A percentile compares a stretch with the other conserved stretches of the same genome.
Conservation (phyloP, 1,284 basidiomycete species). For the Omphalotus olearius region DNA sequence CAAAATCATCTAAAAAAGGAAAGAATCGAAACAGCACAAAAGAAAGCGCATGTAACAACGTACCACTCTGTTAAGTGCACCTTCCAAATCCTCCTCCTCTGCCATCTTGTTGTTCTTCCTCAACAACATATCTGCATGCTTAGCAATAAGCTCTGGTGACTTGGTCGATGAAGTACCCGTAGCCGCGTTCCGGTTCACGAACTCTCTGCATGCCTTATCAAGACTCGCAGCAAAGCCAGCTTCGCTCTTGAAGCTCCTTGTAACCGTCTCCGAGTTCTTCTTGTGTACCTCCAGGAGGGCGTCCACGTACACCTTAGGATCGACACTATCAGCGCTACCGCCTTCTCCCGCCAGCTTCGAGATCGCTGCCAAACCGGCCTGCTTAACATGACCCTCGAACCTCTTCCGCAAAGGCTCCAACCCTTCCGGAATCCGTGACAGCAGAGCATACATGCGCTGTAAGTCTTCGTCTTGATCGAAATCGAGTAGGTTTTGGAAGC, state of each 20-base stretch:
- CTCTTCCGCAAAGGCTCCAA: slow-evolving; percentile 89
- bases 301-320: slow-evolving; percentile 93
- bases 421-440: slow-evolving; percentile 87
- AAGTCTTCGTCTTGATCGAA: slow-evolving; percentile 93
- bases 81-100: slow-evolving; percentile 89
- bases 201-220: slow-evolving; percentile 95
- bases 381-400: slow-evolving; percentile 95
- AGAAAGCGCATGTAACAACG: slow-evolving; percentile 24
- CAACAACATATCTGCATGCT: slow-evolving; percentile 88
- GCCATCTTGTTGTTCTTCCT: slow-evolving; percentile 96
- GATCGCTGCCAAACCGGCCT: slow-evolving; percentile 81
- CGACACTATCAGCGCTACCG: slow-evolving; percentile 60
- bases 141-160: slow-evolving; percentile 93
- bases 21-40: not conserved
- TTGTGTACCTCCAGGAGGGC: slow-evolving; percentile 88
- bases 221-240: slow-evolving; percentile 94
- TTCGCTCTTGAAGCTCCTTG: slow-evolving; percentile 89
- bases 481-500: slow-evolving; percentile 91
- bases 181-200: slow-evolving; percentile 93
- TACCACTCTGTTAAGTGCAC: slow-evolving; percentile 88
- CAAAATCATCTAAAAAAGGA: slow-evolving; percentile 77
- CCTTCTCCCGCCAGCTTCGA: slow-evolving; percentile 76
- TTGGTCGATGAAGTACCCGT: slow-evolving; percentile 82
- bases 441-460: slow-evolving; percentile 91
- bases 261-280: slow-evolving; percentile 90